Conservation (phyloP, 179 eudicot genomes). For the Vitellaria paradoxa region DNA sequence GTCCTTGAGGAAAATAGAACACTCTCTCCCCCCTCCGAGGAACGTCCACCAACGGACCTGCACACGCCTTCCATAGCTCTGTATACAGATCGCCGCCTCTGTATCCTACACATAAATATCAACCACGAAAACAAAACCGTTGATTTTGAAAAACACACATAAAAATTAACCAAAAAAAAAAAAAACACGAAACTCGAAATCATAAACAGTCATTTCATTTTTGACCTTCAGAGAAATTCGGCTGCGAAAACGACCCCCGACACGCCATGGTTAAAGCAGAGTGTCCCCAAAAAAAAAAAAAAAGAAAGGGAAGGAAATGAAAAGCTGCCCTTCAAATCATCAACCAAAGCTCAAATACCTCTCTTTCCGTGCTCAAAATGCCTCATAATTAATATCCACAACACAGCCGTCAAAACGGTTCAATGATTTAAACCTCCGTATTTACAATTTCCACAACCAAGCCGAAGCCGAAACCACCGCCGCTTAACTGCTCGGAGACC, state of each 20-base stretch:
- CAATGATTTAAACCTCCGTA: conserved; percentile 1
- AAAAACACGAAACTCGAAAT: not conserved
- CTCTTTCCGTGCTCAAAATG: conserved; percentile 1
- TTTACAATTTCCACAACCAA: conserved; percentile 10
- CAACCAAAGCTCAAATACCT: not conserved
- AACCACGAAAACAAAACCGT: not conserved
- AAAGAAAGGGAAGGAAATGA: not conserved
- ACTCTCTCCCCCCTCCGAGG: conserved; percentile 63
- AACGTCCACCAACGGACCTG: conserved; percentile 87
- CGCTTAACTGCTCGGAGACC: not conserved
- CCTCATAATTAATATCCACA: conserved; percentile 1
- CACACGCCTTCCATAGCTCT: conserved; percentile 93
- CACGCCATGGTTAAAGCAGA: conserved; percentile 31
- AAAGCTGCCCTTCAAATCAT: conserved; percentile 18
- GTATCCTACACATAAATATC: conserved; percentile 11
- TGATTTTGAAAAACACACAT: not conserved
- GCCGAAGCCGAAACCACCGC: not conserved
- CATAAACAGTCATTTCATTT: not conserved
- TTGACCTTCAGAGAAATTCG: conserved; percentile 25
- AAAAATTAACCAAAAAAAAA: not conserved
- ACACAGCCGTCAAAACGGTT: not conserved
- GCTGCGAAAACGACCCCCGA: conserved; percentile 30
- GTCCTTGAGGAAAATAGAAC: conserved; percentile 94
- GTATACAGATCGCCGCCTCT: conserved; percentile 43
- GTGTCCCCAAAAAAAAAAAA: not conserved